Evolutionary conservation across 2,329 filamentous ascomycete species (phyloP).

Genomic region (Xylariomycetidae sp.): DNA sequence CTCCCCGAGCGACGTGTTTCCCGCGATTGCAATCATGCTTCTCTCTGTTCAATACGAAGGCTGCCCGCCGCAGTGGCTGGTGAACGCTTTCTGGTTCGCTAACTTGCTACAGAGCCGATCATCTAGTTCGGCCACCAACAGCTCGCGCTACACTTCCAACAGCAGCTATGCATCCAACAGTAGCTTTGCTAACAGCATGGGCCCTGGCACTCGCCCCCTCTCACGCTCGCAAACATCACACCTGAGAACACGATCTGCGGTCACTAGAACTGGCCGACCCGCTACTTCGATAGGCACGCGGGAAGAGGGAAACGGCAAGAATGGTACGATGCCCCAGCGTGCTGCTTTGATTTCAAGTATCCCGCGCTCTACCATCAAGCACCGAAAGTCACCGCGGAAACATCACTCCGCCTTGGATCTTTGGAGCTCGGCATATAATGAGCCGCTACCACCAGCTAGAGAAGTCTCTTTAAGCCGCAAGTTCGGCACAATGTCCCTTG

Average conservation of each 20-base stretch:
- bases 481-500: constrained; percentile 35
- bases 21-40: too few relatives aligned
- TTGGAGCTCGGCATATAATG: constrained; percentile 8
- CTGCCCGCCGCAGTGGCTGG: too few relatives aligned
- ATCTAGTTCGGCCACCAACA: constrained; percentile 2
- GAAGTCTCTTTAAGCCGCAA: constrained; percentile 37
- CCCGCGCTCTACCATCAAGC: constrained; percentile 8
- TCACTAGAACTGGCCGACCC: constrained; percentile 22
- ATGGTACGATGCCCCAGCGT: constrained; percentile 32
- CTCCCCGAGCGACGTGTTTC: too few relatives aligned
- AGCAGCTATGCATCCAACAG: constrained; percentile 32
- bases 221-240: constrained; percentile 26
- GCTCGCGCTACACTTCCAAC: constrained; percentile 17
- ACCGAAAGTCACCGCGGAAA: constrained; percentile 19
- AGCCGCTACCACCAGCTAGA: constrained; percentile 24
- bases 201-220: constrained; percentile 30
- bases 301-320: constrained; percentile 23
- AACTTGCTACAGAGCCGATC: constrained; percentile 10
- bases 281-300: constrained; percentile 26
- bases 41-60: too few relatives aligned
- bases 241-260: constrained; percentile 20
- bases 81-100: constrained; percentile 11
- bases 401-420: constrained; percentile 20
- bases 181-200: constrained; percentile 30
- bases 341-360: constrained; percentile 9